These are phyloP conservation scores for Blastocystis sp. DNA, from an alignment of 352 stramenopile species.

Conservation along the genomic window DNA sequence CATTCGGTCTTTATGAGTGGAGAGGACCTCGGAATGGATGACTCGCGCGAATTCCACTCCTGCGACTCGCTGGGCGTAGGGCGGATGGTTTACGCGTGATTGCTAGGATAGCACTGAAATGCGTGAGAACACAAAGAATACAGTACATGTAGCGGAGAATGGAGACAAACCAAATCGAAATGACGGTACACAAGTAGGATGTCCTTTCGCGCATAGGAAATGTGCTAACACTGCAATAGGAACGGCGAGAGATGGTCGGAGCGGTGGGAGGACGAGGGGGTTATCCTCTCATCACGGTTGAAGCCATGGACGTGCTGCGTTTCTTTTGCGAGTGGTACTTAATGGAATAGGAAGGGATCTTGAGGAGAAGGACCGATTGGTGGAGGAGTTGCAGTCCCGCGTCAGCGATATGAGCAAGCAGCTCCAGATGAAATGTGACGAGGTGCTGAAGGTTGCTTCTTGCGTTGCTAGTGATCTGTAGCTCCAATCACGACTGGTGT, in stretches of 20 bases:
- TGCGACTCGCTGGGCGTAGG: not conserved
- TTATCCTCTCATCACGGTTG: not conserved
- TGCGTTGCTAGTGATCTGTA: not conserved
- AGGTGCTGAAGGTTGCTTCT: not conserved
- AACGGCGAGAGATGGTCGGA: not conserved
- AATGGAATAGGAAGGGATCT: constrained; percentile 13
- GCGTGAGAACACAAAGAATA: not conserved
- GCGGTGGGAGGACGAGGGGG: not conserved
- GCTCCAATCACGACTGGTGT: constrained; percentile 10
- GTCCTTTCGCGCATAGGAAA: too few relatives aligned
- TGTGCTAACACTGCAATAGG: not conserved
- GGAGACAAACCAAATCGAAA: not conserved
- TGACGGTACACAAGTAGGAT: too few relatives aligned
- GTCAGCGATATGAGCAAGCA: not conserved
- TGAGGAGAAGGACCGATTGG: not conserved
- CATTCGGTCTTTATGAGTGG: not conserved
- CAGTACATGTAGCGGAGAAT: not conserved
- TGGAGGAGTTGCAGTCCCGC: not conserved
- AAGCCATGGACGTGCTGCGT: constrained; percentile 11
- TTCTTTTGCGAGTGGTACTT: not conserved
- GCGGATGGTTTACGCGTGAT: not conserved
- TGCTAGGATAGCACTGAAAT: not conserved
- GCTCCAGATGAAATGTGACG: not conserved
- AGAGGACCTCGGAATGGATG: not conserved
- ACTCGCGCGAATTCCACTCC: not conserved